Conservation (phyloP, 257 asterid species). For the Mentha longifolia region DNA sequence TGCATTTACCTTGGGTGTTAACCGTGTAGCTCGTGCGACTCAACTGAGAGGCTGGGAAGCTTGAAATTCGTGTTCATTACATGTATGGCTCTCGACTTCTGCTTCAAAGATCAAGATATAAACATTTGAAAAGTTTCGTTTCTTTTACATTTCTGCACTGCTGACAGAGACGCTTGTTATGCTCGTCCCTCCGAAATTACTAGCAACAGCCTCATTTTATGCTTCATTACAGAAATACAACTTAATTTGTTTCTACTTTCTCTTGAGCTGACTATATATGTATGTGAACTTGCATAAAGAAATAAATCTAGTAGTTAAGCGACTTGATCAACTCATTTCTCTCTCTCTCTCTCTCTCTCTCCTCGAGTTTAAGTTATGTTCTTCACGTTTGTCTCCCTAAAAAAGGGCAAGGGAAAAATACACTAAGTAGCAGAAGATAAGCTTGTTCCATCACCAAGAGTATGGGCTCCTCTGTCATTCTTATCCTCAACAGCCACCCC, state of each 20-base stretch:
- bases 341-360: too few relatives aligned
- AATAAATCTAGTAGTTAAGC: constrained; percentile 19
- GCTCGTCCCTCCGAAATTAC: constrained; percentile 22
- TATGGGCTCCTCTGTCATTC: constrained; percentile 40
- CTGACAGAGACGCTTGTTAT: background rate
- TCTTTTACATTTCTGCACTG: constrained; percentile 19
- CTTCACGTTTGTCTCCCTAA: too few relatives aligned
- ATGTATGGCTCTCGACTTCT: background rate
- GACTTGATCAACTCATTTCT: background rate
- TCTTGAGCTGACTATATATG: background rate
- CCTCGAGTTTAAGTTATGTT: too few relatives aligned
- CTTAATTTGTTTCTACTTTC: constrained; percentile 8
- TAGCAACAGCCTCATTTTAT: constrained; percentile 15
- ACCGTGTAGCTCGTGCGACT: constrained; percentile 89
- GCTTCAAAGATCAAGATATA: constrained; percentile 14
- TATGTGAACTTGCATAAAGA: constrained; percentile 22
- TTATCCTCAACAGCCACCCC: constrained; percentile 21
- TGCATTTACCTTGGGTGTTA: constrained; percentile 80
- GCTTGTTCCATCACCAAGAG: constrained; percentile 39
- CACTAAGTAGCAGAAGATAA: constrained; percentile 46
- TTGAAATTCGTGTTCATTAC: constrained; percentile 31
- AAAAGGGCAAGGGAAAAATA: too few relatives aligned
- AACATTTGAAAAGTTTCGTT: background rate
- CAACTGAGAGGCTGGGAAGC: constrained; percentile 89
- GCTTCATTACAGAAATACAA: constrained; percentile 16